Base-by-base conservation (phyloP, 495 filamentous ascomycete species). In the Annulohypoxylon stygium region DNA sequence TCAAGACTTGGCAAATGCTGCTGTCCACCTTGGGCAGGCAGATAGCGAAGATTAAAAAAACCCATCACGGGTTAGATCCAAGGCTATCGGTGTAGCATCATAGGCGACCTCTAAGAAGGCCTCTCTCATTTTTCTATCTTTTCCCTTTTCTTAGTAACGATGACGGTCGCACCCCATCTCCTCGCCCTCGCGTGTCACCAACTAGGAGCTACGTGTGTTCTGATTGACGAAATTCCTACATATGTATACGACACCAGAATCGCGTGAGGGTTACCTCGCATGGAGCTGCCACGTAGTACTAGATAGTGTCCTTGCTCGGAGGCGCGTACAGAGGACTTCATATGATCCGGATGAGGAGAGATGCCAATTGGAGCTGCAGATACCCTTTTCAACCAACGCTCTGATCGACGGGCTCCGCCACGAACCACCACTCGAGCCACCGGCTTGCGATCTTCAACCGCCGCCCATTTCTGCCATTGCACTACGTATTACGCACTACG, bases 321-420 rank as follows among this genome's bases (percentile, higher is more conserved):
- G 67, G 67, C 61, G 71, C 50, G 62, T 67, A 74, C 57, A 65
- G 62, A 45, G 67, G 43, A 55, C 30, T 62, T 67, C 57, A 51
- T 70, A 59, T 67, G 67, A 63, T 63, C 55, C 59, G 50, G 61
- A 58, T 54, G 71, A 65, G 20, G 20, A 50, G 34, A 62, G 47
- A 70, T 74, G 63, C 71, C 71, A 74, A 66, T 66, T 70, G 71
- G 58, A 74, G 58, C 67, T 74, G 71, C 71, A 74, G 71, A 74
- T 74, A 67, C 58, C 71, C 71, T 70, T 70, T 65, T 41, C 14
- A 48, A 48, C 26, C 34, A 54, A 30, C 66, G 41, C 25, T 60
- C 50, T 67, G 71, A 74, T 74, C 71, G 71, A 66, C 66, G 37
- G 10, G 61, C 65, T 74, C 39, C 61, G 71, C 66, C 71, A 67